Evolutionary conservation across 495 filamentous ascomycete species (phyloP).

Genomic region (Penicillium steckii): DNA sequence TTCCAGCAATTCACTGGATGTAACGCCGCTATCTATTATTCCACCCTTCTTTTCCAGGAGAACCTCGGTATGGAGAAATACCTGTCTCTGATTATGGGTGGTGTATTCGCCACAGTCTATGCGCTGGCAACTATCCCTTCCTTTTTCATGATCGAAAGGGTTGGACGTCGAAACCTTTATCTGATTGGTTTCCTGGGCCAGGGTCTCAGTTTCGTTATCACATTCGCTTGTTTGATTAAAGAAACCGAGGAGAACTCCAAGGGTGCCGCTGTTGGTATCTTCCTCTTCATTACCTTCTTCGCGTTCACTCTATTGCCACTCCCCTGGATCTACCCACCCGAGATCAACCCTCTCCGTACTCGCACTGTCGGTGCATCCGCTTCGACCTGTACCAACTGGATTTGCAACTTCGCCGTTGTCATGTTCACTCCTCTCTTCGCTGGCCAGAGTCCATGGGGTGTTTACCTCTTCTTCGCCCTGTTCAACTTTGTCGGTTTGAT

Average conservation of each 20-base stretch:
- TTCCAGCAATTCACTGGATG: slow-evolving; percentile 77
- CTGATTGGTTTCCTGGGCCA: slow-evolving; percentile 64
- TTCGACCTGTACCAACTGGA: slow-evolving; percentile 47
- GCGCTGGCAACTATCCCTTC: slow-evolving; percentile 51
- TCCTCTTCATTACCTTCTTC: slow-evolving; percentile 42
- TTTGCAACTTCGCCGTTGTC: slow-evolving; percentile 47
- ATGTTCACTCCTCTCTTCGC: slow-evolving; percentile 47
- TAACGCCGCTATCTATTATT: slow-evolving; percentile 85
- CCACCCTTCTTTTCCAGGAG: slow-evolving; percentile 70
- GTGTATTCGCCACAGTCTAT: slow-evolving; percentile 80
- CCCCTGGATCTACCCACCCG: slow-evolving; percentile 75
- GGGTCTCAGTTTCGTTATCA: slow-evolving; percentile 38
- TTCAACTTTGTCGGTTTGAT: slow-evolving; percentile 68
- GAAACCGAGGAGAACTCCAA: slow-evolving; percentile 22
- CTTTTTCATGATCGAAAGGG: slow-evolving; percentile 77
- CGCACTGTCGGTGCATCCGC: slow-evolving; percentile 59
- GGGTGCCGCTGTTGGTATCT: slow-evolving; percentile 41
- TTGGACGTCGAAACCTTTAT: slow-evolving; percentile 71
- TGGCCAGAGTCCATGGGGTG: slow-evolving; percentile 26
- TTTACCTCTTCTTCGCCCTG: slow-evolving; percentile 63
- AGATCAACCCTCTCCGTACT: slow-evolving; percentile 71
- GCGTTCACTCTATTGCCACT: slow-evolving; percentile 39
- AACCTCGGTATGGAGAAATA: slow-evolving; percentile 57
- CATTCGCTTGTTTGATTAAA: slow-evolving; percentile 32
- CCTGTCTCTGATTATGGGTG: slow-evolving; percentile 68